Percentiles rank a stretch among this genome's conserved stretches.
Conservation (phyloP, 1,139 yeast species). For the Pichia norvegensis region DNA sequence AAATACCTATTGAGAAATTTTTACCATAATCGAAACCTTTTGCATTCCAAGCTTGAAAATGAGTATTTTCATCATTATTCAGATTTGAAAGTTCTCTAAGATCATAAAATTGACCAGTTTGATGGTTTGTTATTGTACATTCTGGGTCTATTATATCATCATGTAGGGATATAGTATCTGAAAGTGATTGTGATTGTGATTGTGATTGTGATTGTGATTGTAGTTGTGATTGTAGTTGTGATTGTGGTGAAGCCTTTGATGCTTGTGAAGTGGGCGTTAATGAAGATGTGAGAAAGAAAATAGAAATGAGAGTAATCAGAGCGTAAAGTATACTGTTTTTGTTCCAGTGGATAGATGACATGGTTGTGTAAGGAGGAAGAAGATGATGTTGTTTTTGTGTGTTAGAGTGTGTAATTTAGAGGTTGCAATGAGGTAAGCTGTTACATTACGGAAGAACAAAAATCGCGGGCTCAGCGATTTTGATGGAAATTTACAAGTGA, state of each 20-base stretch:
- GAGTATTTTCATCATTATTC: conserved; percentile 34
- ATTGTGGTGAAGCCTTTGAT: background rate
- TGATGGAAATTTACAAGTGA: no score
- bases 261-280: background rate
- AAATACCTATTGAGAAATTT: conserved; percentile 75
- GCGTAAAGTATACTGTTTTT: background rate
- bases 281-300: background rate
- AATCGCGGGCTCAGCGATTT: background rate
- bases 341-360: background rate
- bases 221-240: background rate
- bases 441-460: no score
- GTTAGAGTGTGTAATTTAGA: background rate
- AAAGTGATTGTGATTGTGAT: no score
- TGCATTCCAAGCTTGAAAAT: conserved; percentile 50
- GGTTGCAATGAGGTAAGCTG: no score
- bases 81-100: conserved; percentile 42
- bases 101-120: conserved; percentile 48
- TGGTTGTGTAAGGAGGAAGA: background rate
- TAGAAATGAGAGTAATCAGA: background rate
- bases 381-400: background rate
- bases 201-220: background rate
- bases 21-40: conserved; percentile 63
- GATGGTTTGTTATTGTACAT: conserved; percentile 49
- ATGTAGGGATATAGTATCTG: no score
- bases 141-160: background rate